phyloP scores from a whole-genome alignment of 805 yeast genomes.

The Candida hungchunana region DNA sequence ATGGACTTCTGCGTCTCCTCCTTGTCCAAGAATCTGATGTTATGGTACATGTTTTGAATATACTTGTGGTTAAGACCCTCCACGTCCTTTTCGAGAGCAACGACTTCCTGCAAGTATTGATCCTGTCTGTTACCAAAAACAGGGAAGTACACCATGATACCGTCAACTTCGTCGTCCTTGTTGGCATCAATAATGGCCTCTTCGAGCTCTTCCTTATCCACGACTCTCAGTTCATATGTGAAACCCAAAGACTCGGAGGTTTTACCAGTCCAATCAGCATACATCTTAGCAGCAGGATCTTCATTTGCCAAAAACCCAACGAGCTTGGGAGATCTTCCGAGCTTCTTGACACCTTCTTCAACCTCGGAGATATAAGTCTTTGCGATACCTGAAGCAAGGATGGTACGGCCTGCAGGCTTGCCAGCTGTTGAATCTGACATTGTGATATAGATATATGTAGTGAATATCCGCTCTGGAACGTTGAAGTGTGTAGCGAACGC shows the following conservation, averaged over 20 bases:
- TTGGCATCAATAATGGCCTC: slow-evolving; percentile 81
- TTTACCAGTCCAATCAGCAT: slow-evolving; percentile 94
- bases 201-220: slow-evolving; percentile 77
- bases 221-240: slow-evolving; percentile 69
- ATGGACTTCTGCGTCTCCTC: slow-evolving; percentile 71
- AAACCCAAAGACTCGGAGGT: slow-evolving; percentile 86
- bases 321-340: slow-evolving; percentile 62
- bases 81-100: slow-evolving; percentile 88
- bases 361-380: slow-evolving; percentile 77
- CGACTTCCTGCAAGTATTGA: slow-evolving; percentile 91
- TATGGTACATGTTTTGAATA: slow-evolving; percentile 93
- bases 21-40: slow-evolving; percentile 76
- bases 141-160: slow-evolving; percentile 96
- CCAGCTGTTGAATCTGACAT: slow-evolving; percentile 24
- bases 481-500: slow-evolving; percentile 1
- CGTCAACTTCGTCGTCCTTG: slow-evolving; percentile 68
- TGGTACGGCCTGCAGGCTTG: slow-evolving; percentile 61
- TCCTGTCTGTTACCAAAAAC: slow-evolving; percentile 95
- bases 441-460: too few species aligned
- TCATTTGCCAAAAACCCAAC: slow-evolving; percentile 90
- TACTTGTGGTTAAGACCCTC: slow-evolving; percentile 92
- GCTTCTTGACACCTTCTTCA: slow-evolving; percentile 45
- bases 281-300: slow-evolving; percentile 94
- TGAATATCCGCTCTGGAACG: neutral
- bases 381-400: slow-evolving; percentile 84